phyloP scores from a whole-genome alignment of 2,329 filamentous ascomycete genomes.

The Lecanoromycetidae sp. region DNA sequence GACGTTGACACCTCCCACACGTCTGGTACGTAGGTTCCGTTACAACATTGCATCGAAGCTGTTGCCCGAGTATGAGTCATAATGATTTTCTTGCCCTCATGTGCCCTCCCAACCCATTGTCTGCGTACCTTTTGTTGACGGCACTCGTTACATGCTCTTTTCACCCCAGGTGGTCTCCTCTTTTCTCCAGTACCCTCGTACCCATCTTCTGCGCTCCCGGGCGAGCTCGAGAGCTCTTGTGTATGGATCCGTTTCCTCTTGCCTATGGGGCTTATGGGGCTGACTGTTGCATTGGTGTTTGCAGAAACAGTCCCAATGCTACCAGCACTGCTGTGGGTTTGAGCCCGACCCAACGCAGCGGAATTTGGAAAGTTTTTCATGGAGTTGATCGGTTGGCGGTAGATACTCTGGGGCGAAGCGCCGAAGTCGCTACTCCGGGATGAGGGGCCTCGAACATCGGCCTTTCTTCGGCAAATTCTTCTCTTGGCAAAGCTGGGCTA shows the following conservation, averaged over 20 bases:
- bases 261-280: constrained; percentile 3
- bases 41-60: constrained; percentile 56
- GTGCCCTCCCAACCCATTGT: not conserved
- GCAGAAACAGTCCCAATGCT: constrained; percentile 1
- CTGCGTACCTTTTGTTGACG: constrained; percentile 52
- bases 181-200: constrained; percentile 31
- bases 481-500: too few relatives aligned
- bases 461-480: too few relatives aligned
- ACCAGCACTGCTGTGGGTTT: constrained; percentile 10
- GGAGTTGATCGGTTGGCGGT: too few relatives aligned
- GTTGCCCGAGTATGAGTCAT: constrained; percentile 10
- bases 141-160: constrained; percentile 58
- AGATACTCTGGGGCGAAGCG: too few relatives aligned
- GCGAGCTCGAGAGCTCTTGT: constrained; percentile 30
- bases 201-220: constrained; percentile 34
- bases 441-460: too few relatives aligned
- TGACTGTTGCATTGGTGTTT: not conserved
- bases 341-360: constrained; percentile 7
- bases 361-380: too few relatives aligned
- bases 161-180: constrained; percentile 34
- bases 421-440: too few relatives aligned
- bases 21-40: constrained; percentile 48
- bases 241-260: constrained; percentile 1
- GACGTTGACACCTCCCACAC: constrained; percentile 51
- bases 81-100: constrained; percentile 17